Evolutionary conservation across 2,329 filamentous ascomycete species (phyloP).

Genomic region (Atkinsonella texensis): DNA sequence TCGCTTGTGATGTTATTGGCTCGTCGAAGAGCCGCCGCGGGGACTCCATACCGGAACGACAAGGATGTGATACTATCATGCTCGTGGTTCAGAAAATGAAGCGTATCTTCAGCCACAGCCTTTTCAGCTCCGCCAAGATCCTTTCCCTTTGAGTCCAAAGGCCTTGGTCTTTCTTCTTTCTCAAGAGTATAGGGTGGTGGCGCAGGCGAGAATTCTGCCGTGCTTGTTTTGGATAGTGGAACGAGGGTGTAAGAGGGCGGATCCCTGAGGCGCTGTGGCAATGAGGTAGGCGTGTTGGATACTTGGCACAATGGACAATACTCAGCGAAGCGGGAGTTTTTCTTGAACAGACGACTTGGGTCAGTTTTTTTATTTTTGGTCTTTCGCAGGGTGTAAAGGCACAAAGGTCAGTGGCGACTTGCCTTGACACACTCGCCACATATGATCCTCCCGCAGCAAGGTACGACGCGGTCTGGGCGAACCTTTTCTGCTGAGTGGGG

Average conservation of each 20-base stretch:
- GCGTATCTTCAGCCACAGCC: conserved; percentile 43
- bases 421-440: conserved; percentile 59
- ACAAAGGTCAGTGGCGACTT: conserved; percentile 9
- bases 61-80: conserved; percentile 57
- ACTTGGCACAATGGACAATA: conserved; percentile 71
- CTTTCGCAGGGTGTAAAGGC: neutral
- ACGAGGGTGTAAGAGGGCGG: conserved; percentile 51
- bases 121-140: conserved; percentile 17
- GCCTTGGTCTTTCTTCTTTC: neutral
- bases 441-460: conserved; percentile 59
- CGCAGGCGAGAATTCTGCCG: conserved; percentile 15
- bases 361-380: neutral
- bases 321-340: conserved; percentile 54
- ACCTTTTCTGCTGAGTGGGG: conserved; percentile 48
- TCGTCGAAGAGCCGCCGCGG: conserved; percentile 46
- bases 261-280: conserved; percentile 52
- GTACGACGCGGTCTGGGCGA: conserved; percentile 46
- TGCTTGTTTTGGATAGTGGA: conserved; percentile 16
- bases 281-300: conserved; percentile 41
- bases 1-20: conserved; percentile 62
- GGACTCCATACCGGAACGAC: conserved; percentile 60
- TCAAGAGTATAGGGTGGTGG: conserved; percentile 27
- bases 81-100: conserved; percentile 64
- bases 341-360: conserved; percentile 16
- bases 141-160: neutral